Evolutionary conservation across 192 early-diverging fungal genomes (phyloP), one percentile per base, ranked within the genome.

Genomic region (Entomortierella beljakovae): DNA sequence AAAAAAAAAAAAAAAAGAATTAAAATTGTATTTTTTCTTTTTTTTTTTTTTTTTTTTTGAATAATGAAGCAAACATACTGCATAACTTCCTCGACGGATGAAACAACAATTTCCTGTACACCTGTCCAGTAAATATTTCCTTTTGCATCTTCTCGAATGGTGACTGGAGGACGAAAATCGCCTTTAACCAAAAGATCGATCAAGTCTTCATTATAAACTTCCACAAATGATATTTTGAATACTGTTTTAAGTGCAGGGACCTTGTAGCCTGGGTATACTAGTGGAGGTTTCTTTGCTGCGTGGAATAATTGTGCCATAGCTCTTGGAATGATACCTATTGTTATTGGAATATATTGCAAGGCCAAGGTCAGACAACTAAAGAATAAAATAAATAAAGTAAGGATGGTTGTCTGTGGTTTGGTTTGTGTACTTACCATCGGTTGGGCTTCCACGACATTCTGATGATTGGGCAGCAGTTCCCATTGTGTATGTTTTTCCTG

Each of bases 401-500:
- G 25, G 31, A 48, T 43, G 60, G 6, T 62, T 26, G 9, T 7
- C 28, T 31, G 28, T 32, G 56, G 4, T 20, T 20, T 46, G 3
- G 43, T 20, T 1, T 23, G n/a, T 11, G 8, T 33, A 4, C 50
- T 57, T 58, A 77, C 74, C 74, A 52, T 77, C 74, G 1, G 74
- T 64, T 40, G 55, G 22, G 29, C 74, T 61, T 13, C 65, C 80
- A 50, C 70, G 72, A 25, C 48, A 46, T 42, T 81, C 88, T 31
- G 80, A 60, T 54, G 81, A 48, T 59, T 81, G 82, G 23, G 67
- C 61, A 20, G 85, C 89, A 15, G 96, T 96, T 42, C 96, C 95
- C 97, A 99, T 99, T 9, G 95, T 99, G 72, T 91, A 93, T 15
- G 97, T 98, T 82, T 99, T 99, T 56, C 97, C 97, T 5, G 91